Conservation (phyloP, 495 filamentous ascomycete genomes). For the Terfezia boudieri region DNA sequence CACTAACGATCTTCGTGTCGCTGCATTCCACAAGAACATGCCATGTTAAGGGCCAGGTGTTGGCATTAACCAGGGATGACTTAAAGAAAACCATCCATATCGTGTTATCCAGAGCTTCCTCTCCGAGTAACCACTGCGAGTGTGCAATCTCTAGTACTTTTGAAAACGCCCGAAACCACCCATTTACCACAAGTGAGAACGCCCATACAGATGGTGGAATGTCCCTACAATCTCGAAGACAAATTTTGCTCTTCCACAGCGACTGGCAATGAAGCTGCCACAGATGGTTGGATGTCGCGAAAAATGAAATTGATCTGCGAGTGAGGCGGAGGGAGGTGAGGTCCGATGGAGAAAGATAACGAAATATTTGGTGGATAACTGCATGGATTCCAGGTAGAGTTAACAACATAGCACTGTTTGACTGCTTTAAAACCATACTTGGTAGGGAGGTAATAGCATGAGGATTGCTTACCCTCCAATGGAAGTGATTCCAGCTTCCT, state of each 20-base stretch:
- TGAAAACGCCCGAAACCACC: conserved; percentile 17
- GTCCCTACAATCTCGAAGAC: conserved; percentile 6
- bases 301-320: background rate
- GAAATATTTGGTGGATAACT: conserved; percentile 18
- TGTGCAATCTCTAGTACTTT: too few relatives aligned
- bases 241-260: conserved; percentile 2
- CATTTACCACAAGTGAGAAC: conserved; percentile 12
- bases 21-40: conserved; percentile 11
- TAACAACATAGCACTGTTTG: background rate
- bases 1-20: background rate
- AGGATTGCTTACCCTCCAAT: background rate
- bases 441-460: background rate
- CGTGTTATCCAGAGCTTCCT: too few relatives aligned
- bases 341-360: conserved; percentile 5
- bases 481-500: background rate
- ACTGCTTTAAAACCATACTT: background rate
- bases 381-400: too few relatives aligned
- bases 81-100: too few relatives aligned
- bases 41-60: background rate
- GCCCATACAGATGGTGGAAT: conserved; percentile 8
- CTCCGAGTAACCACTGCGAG: too few relatives aligned
- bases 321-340: conserved; percentile 9
- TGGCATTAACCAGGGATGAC: conserved; percentile 2
- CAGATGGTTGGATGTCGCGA: conserved; percentile 12
- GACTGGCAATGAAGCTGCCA: conserved; percentile 9